Evolutionary conservation across 2,329 filamentous ascomycete genomes (phyloP), one percentile per base, ranked within the genome.

Genomic region (Sporothrix mexicana): DNA sequence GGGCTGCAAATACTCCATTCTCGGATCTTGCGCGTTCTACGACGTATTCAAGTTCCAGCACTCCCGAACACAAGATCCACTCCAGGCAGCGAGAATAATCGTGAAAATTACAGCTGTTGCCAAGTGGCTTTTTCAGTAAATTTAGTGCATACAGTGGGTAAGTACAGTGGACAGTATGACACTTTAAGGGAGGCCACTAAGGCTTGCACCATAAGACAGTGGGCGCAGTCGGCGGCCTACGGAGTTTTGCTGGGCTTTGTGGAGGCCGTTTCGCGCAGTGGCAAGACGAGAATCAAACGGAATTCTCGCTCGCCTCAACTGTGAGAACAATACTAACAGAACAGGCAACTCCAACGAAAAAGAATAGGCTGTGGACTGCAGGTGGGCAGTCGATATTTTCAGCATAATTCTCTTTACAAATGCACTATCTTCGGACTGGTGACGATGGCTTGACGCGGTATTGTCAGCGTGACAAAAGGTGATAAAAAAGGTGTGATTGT

Each of bases 291-390:
- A 25, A 47, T 47, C n/a, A 47, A 7, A 25, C 61, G 41, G 41
- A 66, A 36, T 36, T 36, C 30, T 36, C 30, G 30, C 30, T 36
- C 30, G 30, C 30, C 30, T 36, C 5, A 36, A 36, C 30, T 36
- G 3, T 7, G 2, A 36, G 30, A 17, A 51, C 47, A 53, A 53
- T 53, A 23, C 51, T 23, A 53, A 20, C 51, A 53, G 9, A 55
- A 55, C 51, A 45, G 45, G 64, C 45, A 23, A 66, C 20, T 30
- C 4, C 41, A 66, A 66, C 43, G 43, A 66, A 66, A 67, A 51
- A 51, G 64, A 67, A 51, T 45, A 67, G 45, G 64, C 64, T 51
- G 45, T 67, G 12, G n/a, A 36, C 51, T 30, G 20, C 51, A 55
- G 51, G 20, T 55, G 51, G 23, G 13, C 51, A 55, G 4, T 23